Base-by-base conservation (phyloP, 805 yeast species). In the Grigorovia transvaalensis region DNA sequence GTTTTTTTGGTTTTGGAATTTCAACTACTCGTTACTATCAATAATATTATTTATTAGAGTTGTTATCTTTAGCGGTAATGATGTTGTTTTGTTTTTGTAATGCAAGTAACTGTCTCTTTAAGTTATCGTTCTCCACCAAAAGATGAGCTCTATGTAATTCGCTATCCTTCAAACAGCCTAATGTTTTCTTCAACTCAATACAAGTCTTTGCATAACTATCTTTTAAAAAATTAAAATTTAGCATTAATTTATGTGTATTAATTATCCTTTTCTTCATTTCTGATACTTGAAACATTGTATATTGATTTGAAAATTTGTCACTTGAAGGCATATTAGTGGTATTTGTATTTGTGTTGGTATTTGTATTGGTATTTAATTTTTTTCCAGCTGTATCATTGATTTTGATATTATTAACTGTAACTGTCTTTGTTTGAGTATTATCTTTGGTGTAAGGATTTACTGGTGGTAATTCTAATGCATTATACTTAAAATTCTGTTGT, bases 81-180 rank as follows among this genome's bases (percentile, higher is more conserved):
- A 17, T 8, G 11, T 45, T 45, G 4, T 18, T 18, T 45, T 58
- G 58, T 20, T 54, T 49, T 47, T 47, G 45, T 42, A 47, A 43
- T 29, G 33, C 40, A 29, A 42, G 11, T 43, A 68, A 51, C 35
- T 59, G 54, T 53, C 57, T 60, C 50, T 64, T 68, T 56, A 71
- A 57, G n/a, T 62, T 59, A 55, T 68, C 67, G 53, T 72, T 72
- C 51, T 72, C 74, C 43, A 63, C 57, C 56, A 68, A 54, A 27
- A 72, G 53, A 45, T 63, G 66, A 2, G 71, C 63, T 59, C 74
- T 66, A 55, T 62, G 64, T 48, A 58, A 56, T 56, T 72, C 75
- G 47, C 71, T 69, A 47, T 66, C 69, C 51, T 66, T 70, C 49
- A 71, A 54, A 46, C 64, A 67, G 43, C 53, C 53, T 56, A 71